Evolutionary conservation across 2,329 filamentous ascomycete species (phyloP).

Genomic region (Coniella lustricola): DNA sequence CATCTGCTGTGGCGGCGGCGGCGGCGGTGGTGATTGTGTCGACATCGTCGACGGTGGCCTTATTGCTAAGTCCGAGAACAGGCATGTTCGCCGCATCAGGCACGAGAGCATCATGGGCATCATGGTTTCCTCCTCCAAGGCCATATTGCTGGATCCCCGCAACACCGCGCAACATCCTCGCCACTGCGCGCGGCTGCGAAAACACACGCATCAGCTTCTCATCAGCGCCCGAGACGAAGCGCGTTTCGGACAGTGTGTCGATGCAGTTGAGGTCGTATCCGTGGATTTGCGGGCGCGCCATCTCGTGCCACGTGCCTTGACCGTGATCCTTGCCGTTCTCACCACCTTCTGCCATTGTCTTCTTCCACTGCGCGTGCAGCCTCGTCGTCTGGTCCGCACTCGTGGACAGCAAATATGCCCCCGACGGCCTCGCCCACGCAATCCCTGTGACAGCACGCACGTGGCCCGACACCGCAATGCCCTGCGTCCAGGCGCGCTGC

Average conservation of each 20-base stretch:
- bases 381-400: constrained; percentile 89
- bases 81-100: constrained; percentile 92
- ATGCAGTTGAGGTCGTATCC: constrained; percentile 97
- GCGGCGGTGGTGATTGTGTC: constrained; percentile 18
- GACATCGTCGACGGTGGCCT: constrained; percentile 62
- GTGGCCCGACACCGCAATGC: constrained; percentile 75
- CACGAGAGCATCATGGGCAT: constrained; percentile 37
- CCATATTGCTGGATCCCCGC: constrained; percentile 44
- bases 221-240: constrained; percentile 91
- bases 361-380: constrained; percentile 73
- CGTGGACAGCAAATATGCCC: constrained; percentile 81
- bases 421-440: constrained; percentile 70
- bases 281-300: constrained; percentile 92
- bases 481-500: constrained; percentile 67
- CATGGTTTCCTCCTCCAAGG: constrained; percentile 16
- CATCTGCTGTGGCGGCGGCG: constrained; percentile 17
- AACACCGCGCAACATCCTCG: constrained; percentile 62
- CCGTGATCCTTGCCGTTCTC: constrained; percentile 4
- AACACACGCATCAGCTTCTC: constrained; percentile 98
- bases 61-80: constrained; percentile 91
- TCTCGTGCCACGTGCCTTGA: constrained; percentile 77
- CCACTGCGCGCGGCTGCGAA: constrained; percentile 77
- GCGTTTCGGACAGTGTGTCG: constrained; percentile 61
- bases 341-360: constrained; percentile 19
- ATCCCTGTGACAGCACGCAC: constrained; percentile 74